Base-by-base conservation (phyloP, 23 red algal species). In the Gracilaria vermiculophylla region DNA sequence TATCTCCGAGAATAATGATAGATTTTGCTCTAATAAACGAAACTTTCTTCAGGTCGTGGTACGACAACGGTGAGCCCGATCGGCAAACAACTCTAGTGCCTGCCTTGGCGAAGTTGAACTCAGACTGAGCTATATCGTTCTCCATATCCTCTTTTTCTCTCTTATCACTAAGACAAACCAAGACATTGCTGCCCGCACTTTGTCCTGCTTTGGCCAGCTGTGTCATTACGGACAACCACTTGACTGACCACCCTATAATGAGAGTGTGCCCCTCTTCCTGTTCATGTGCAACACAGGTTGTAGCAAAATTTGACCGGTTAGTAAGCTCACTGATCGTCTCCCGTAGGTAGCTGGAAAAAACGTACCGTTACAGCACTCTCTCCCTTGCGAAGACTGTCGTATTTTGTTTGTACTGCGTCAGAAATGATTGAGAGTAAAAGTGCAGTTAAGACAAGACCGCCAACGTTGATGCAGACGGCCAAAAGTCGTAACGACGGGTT, bases 81-180 rank as follows among this genome's bases (percentile, higher is more conserved):
- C 84, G 62, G 49, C 84, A 88, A 34, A 88, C 84, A 39, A 88
- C 84, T 50, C 84, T 62, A 15, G 84, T 88, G 34, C 84, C 70
- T 11, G 74, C 69, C 28, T 88, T 88, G 13, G 84, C 69, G 58
- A 88, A 88, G 34, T 31, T 88, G 39, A 88, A 88, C 53, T 88
- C 84, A 76, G 50, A 88, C 12, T 76, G 84, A 77, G 84, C 84
- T 29, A 88, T 88, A 62, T 88, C 84, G 41, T 78, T 88, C 34
- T 88, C 84, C 84, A 88, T 88, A 36, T 88, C 84, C 45, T 88
- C 84, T 69, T 88, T 88, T 43, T 88, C 84, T 41, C 84, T 21
- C 43, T 88, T 69, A 53, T 88, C 84, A n/a, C 62, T 72, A n/a
- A 88, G 72, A 29, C 84, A 88, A 39, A 88, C 84, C 23, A 88